phyloP scores from a whole-genome alignment of 176 grass and related monocot species.

The Oryza punctata region DNA sequence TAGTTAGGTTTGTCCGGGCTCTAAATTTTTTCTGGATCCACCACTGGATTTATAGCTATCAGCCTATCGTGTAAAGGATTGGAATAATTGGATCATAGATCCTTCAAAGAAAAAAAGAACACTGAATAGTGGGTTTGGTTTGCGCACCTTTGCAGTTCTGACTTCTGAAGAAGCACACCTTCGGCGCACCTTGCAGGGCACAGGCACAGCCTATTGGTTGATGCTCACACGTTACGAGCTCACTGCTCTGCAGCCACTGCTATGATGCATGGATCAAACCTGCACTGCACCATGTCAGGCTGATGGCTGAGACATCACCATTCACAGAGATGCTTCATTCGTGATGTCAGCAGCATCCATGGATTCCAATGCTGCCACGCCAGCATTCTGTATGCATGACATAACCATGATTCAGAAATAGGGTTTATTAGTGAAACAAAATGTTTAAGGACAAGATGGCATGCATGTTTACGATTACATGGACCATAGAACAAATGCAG shows the following conservation, averaged over 20 bases:
- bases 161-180: constrained; percentile 31
- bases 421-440: not conserved
- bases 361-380: not conserved
- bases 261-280: not conserved
- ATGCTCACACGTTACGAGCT: constrained; percentile 41
- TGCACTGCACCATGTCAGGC: constrained; percentile 30
- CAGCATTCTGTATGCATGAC: not conserved
- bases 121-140: constrained; percentile 42
- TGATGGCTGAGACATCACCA: constrained; percentile 10
- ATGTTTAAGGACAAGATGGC: not conserved
- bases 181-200: constrained; percentile 9
- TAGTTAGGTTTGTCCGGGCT: too few relatives aligned
- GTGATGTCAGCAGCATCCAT: constrained; percentile 12
- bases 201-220: constrained; percentile 38
- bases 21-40: too few relatives aligned
- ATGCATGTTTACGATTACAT: not conserved
- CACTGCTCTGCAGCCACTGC: not conserved
- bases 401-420: not conserved
- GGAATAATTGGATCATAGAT: not conserved
- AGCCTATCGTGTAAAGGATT: not conserved
- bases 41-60: not conserved
- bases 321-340: constrained; percentile 10
- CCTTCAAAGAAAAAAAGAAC: not conserved
- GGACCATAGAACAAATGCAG: constrained; percentile 39
- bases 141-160: constrained; percentile 42